Evolutionary conservation across 1,139 yeast genomes (phyloP), one percentile per base, ranked within the genome.

Genomic region (Wickerhamiella pararugosa): DNA sequence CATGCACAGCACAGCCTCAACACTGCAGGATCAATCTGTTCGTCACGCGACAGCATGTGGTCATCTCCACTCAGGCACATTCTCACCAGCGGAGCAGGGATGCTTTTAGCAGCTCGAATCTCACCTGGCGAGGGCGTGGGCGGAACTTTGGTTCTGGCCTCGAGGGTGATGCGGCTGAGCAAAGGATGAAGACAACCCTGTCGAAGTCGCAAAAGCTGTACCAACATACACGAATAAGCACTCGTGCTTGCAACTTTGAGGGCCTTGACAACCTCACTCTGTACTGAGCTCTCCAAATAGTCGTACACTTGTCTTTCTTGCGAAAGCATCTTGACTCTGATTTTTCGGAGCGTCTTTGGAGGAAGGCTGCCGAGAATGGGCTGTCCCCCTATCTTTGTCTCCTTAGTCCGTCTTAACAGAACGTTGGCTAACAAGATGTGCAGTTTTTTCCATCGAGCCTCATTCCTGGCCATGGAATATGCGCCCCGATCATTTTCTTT

Each of bases 131-230:
- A 32, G 26, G 27, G 21, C 35, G 5, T 32, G 4, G 9, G n/a
- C 11, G n/a, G 25, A 10, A 15, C 21, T 4, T 15, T 15, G 2
- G 21, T 15, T 15, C 21, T 2, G 21, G 21, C 21, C 21, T 15
- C 21, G 21, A 15, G 21, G 9, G 53, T 47, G 29, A 73, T 70
- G 30, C 77, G 64, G 21, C 75, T 53, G 45, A 90, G 64, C 52
- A 72, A 77, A 35, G 78, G 75, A 59, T 90, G 97, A 53, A 87
- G 78, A 56, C 96, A 83, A 2, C 94, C 92, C 61, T 90, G 97
- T 47, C 98, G 70, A 52, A 90, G 66, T 41, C 97, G 69, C 38
- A 87, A 63, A 46, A 90, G 67, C 52, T 87, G 62, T 0, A 86
- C 77, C 51, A 90, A 70, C 44, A 84, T 76, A 15, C 21, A 15